phyloP scores from a whole-genome alignment of 208 protist genomes.

The Acanthamoeba royreba region DNA sequence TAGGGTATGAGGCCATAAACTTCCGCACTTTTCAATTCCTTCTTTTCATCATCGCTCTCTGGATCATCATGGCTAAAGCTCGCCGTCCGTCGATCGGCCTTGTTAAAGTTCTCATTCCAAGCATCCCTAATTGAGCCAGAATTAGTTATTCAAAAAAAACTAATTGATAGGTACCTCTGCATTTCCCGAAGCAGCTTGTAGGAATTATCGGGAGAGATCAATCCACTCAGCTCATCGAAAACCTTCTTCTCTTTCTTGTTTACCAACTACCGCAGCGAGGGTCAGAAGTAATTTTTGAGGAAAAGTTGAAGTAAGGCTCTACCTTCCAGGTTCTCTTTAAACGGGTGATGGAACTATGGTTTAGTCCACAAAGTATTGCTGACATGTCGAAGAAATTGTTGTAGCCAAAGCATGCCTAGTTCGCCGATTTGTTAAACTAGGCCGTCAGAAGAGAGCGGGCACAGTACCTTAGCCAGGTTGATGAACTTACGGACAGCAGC shows the following conservation, averaged over 20 bases:
- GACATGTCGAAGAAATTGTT: slow-evolving; percentile 53
- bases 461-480: neutral
- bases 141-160: too few species aligned
- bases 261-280: neutral
- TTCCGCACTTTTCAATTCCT: neutral
- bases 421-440: neutral
- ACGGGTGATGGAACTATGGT: neutral
- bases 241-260: neutral
- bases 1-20: slow-evolving; percentile 16
- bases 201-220: slow-evolving; percentile 30
- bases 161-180: neutral
- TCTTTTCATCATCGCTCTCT: neutral
- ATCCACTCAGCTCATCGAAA: neutral
- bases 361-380: slow-evolving; percentile 13
- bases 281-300: neutral
- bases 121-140: too few species aligned
- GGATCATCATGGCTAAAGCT: neutral
- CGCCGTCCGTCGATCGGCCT: neutral
- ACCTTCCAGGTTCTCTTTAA: slow-evolving; percentile 33
- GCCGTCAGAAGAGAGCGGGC: neutral
- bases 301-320: neutral
- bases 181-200: slow-evolving; percentile 21
- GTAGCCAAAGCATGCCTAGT: neutral
- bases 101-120: slow-evolving; percentile 1
- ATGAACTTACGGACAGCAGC: neutral